Evolutionary conservation across 1,284 basidiomycete genomes (phyloP).

Genomic region (Acaromyces ingoldii): DNA sequence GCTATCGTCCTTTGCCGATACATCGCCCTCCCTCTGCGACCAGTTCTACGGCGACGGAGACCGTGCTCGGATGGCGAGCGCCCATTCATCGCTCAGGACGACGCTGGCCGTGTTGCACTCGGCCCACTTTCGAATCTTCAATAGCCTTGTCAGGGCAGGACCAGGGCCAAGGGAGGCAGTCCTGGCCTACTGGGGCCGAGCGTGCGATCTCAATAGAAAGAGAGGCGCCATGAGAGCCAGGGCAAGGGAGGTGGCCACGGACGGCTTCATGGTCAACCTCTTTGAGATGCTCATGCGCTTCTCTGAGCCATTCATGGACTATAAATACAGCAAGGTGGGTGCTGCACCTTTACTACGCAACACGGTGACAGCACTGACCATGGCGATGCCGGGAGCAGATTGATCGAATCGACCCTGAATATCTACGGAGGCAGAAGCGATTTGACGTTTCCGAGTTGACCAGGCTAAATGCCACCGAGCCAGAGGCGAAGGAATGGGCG

Average conservation of each 20-base stretch:
- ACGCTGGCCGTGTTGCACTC: slow-evolving; percentile 56
- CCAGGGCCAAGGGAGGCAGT: slow-evolving; percentile 75
- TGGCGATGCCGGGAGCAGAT: too few species aligned
- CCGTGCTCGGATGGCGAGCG: slow-evolving; percentile 33
- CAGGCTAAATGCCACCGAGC: slow-evolving; percentile 45
- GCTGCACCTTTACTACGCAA: neutral
- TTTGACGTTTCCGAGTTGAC: slow-evolving; percentile 40
- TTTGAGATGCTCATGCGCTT: slow-evolving; percentile 77
- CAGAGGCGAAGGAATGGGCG: slow-evolving; percentile 40
- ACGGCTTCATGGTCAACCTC: slow-evolving; percentile 89
- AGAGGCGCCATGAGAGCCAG: slow-evolving; percentile 86
- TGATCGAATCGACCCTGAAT: slow-evolving; percentile 82
- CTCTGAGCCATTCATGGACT: slow-evolving; percentile 95
- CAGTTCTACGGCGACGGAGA: slow-evolving; percentile 34
- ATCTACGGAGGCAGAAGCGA: slow-evolving; percentile 52
- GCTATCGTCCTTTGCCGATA: slow-evolving; percentile 39
- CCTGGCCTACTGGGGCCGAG: slow-evolving; percentile 73
- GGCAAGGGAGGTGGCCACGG: slow-evolving; percentile 74
- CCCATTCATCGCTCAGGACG: slow-evolving; percentile 30
- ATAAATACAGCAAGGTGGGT: slow-evolving; percentile 73
- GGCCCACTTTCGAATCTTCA: slow-evolving; percentile 81
- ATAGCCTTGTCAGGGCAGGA: slow-evolving; percentile 77
- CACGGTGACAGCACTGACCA: too few species aligned
- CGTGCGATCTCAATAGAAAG: slow-evolving; percentile 72
- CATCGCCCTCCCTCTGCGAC: slow-evolving; percentile 33